Conservation (phyloP, 192 early-diverging fungal genomes). For the Rhizoclosmatium globosum region DNA sequence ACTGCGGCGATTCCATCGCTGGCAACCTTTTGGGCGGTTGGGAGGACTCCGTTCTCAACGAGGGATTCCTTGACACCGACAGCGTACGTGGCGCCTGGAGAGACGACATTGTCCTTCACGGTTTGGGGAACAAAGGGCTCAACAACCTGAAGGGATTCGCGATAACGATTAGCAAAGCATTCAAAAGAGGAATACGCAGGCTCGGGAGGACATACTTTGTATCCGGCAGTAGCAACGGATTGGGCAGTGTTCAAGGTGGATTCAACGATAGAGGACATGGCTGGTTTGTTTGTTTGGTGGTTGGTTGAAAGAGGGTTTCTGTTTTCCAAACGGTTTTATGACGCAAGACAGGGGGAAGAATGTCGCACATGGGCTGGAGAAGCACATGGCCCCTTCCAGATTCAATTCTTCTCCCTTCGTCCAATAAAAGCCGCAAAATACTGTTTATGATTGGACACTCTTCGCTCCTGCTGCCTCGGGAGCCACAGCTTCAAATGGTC, state of each 20-base stretch:
- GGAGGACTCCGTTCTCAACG: slow-evolving; percentile 51
- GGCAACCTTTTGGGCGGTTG: slow-evolving; percentile 5
- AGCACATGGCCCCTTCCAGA: too few relatives aligned
- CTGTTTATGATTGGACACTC: too few relatives aligned
- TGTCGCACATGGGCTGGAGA: too few relatives aligned
- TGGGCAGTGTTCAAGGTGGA: background rate
- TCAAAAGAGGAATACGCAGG: background rate
- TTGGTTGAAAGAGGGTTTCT: too few relatives aligned
- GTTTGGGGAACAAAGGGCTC: slow-evolving; percentile 26
- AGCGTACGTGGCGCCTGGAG: slow-evolving; percentile 27
- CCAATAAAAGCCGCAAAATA: too few relatives aligned
- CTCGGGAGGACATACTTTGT: background rate
- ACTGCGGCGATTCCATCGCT: background rate
- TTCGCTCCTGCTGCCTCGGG: too few relatives aligned
- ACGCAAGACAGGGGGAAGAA: too few relatives aligned
- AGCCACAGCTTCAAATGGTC: too few relatives aligned
- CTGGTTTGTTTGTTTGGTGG: too few relatives aligned
- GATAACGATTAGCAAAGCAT: background rate
- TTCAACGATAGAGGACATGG: background rate
- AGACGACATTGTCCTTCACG: slow-evolving; percentile 23
- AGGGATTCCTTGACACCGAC: slow-evolving; percentile 38
- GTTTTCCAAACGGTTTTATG: too few relatives aligned
- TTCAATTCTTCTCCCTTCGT: too few relatives aligned
- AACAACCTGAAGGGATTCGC: slow-evolving; percentile 1
- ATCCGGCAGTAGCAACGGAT: background rate